These are phyloP conservation scores for Pestalotiopsis sp. DNA, from an alignment of 2,329 filamentous ascomycete species.

Conservation along the genomic window DNA sequence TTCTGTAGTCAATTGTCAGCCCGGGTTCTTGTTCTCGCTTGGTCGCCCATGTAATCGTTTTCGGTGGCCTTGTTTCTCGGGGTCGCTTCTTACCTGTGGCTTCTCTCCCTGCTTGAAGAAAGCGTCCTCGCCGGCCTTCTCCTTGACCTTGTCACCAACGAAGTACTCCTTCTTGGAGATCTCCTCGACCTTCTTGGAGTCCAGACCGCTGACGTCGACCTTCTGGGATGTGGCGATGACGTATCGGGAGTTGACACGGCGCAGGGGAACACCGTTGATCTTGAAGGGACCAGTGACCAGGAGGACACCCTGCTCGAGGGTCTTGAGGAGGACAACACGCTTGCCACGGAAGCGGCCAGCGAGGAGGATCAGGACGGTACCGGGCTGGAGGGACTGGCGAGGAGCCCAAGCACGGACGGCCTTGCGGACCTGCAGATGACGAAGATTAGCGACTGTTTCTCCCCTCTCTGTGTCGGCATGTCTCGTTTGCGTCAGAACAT, in stretches of 20 bases:
- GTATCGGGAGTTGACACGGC: constrained; percentile 91
- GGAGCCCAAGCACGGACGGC: constrained; percentile 83
- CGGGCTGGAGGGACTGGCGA: constrained; percentile 87
- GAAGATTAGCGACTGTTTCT: constrained; percentile 6
- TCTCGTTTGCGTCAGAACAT: background rate
- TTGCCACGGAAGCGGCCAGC: constrained; percentile 99
- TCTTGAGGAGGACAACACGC: constrained; percentile 98
- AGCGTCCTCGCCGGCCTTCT: constrained; percentile 96
- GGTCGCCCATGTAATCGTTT: too few relatives aligned
- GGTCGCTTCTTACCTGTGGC: constrained; percentile 74
- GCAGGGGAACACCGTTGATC: constrained; percentile 98
- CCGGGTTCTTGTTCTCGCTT: background rate
- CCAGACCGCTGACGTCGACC: constrained; percentile 83
- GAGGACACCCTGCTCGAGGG: constrained; percentile 95
- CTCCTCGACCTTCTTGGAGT: constrained; percentile 87
- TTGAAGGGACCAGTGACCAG: constrained; percentile 99
- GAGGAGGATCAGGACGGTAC: constrained; percentile 97
- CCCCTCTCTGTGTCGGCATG: background rate
- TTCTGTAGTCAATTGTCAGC: constrained; percentile 66
- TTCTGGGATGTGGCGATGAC: constrained; percentile 89
- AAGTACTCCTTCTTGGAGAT: constrained; percentile 85
- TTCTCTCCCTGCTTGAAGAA: constrained; percentile 99
- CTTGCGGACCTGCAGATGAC: constrained; percentile 79
- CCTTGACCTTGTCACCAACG: constrained; percentile 89
- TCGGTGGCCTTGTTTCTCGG: background rate